Conservation (phyloP, 768 basidiomycete genomes). For the Phallus indusiatus region DNA sequence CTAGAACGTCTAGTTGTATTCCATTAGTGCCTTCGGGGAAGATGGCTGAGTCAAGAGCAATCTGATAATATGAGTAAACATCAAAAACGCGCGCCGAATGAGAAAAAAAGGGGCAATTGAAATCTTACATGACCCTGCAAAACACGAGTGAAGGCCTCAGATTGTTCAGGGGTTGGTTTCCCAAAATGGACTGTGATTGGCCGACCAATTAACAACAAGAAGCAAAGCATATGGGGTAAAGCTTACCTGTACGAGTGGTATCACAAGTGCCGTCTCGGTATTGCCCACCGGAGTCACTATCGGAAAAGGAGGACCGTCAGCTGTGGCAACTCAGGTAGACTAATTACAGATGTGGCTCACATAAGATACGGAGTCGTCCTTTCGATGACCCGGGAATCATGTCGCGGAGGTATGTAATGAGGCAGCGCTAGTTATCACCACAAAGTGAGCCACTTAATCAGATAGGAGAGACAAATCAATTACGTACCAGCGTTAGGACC, state of each 20-base stretch:
- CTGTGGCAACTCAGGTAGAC: neutral
- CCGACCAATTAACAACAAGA: slow-evolving; percentile 54
- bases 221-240: neutral
- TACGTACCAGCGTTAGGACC: slow-evolving; percentile 73
- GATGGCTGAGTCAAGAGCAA: slow-evolving; percentile 81
- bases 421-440: slow-evolving; percentile 52
- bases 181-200: slow-evolving; percentile 75
- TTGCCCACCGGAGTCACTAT: slow-evolving; percentile 86
- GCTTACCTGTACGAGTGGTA: slow-evolving; percentile 30
- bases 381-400: slow-evolving; percentile 62
- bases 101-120: slow-evolving; percentile 11
- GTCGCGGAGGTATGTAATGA: slow-evolving; percentile 77
- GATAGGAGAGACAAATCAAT: neutral
- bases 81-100: slow-evolving; percentile 10
- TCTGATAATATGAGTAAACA: slow-evolving; percentile 34
- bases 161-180: slow-evolving; percentile 74
- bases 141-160: slow-evolving; percentile 89
- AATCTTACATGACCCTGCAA: slow-evolving; percentile 86
- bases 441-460: slow-evolving; percentile 1
- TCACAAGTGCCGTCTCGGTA: slow-evolving; percentile 78
- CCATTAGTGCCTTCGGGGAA: slow-evolving; percentile 91
- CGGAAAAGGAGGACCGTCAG: slow-evolving; percentile 2
- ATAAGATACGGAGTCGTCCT: slow-evolving; percentile 80
- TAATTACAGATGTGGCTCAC: slow-evolving; percentile 31
- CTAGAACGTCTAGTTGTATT: slow-evolving; percentile 74